Evolutionary conservation across 495 filamentous ascomycete genomes (phyloP).

Genomic region (Aspergillus incahuasiensis): DNA sequence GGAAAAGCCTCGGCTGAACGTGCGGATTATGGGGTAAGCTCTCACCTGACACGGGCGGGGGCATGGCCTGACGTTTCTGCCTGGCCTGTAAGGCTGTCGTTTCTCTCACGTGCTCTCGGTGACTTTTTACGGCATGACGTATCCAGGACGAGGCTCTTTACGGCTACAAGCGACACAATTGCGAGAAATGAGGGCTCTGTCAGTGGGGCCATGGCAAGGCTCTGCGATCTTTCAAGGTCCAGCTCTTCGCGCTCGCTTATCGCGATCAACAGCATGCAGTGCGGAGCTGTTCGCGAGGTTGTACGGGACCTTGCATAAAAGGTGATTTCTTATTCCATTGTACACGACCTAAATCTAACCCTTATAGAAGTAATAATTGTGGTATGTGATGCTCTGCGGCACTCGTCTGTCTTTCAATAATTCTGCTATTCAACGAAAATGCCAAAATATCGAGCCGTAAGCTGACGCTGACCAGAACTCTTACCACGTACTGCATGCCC

Average conservation of each 20-base stretch:
- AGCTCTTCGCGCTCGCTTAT: not conserved
- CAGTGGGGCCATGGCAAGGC: slow-evolving; percentile 1
- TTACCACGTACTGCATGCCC: not conserved
- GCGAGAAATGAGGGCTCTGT: slow-evolving; percentile 9
- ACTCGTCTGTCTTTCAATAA: not conserved
- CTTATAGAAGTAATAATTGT: slow-evolving; percentile 9
- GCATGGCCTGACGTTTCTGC: not conserved
- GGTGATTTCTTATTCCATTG: slow-evolving; percentile 14
- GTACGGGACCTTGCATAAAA: slow-evolving; percentile 8
- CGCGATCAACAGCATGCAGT: not conserved
- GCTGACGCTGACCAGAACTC: not conserved
- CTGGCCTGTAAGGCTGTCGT: not conserved
- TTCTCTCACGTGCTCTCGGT: not conserved
- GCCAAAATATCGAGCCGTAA: not conserved
- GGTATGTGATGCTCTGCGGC: slow-evolving; percentile 1
- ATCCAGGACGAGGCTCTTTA: not conserved
- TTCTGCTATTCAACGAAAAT: not conserved
- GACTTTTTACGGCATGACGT: slow-evolving; percentile 14
- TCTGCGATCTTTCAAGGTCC: slow-evolving; percentile 7
- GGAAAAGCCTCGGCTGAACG: slow-evolving; percentile 18
- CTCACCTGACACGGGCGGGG: slow-evolving; percentile 6
- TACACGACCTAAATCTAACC: not conserved
- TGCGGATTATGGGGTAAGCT: not conserved
- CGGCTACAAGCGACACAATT: not conserved
- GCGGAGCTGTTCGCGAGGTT: not conserved